phyloP scores from a whole-genome alignment of 73 alveolate genomes.

The Strombidium stylifer region DNA sequence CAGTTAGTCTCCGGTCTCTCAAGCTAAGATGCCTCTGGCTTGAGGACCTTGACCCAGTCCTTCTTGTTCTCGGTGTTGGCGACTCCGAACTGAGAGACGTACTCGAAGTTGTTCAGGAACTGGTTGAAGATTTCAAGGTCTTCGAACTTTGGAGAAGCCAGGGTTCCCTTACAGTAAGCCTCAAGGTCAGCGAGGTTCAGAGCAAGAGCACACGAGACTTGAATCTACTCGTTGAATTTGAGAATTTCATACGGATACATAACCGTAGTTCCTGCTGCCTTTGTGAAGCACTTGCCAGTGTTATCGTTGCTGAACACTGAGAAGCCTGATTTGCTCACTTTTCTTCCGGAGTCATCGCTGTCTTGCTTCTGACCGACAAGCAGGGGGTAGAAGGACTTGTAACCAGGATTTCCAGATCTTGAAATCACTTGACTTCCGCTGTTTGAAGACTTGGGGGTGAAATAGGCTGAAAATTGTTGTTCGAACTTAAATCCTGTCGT shows the following conservation, averaged over 20 bases:
- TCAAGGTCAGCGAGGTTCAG: background rate
- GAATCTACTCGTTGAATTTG: background rate
- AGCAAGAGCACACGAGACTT: background rate
- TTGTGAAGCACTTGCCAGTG: constrained; percentile 5
- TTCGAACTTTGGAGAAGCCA: background rate
- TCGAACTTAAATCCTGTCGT: no score
- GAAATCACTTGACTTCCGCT: no score
- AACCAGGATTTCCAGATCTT: constrained; percentile 45
- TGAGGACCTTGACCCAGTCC: constrained; percentile 2
- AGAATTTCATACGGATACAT: background rate
- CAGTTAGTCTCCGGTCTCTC: background rate
- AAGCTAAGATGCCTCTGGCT: background rate
- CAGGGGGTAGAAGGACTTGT: constrained; percentile 6
- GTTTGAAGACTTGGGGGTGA: no score
- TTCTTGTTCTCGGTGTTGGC: constrained; percentile 11
- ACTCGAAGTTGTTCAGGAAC: background rate
- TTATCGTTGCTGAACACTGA: constrained; percentile 1
- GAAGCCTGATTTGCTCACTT: background rate
- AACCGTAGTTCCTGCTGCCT: background rate
- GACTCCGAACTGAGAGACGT: constrained; percentile 10
- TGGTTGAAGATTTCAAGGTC: constrained; percentile 14
- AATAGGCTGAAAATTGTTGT: no score
- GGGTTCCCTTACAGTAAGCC: constrained; percentile 5
- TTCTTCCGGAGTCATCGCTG: background rate
- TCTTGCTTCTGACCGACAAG: background rate